Evolutionary conservation across 768 basidiomycete genomes (phyloP).

Genomic region (Lactarius sanguifluus): DNA sequence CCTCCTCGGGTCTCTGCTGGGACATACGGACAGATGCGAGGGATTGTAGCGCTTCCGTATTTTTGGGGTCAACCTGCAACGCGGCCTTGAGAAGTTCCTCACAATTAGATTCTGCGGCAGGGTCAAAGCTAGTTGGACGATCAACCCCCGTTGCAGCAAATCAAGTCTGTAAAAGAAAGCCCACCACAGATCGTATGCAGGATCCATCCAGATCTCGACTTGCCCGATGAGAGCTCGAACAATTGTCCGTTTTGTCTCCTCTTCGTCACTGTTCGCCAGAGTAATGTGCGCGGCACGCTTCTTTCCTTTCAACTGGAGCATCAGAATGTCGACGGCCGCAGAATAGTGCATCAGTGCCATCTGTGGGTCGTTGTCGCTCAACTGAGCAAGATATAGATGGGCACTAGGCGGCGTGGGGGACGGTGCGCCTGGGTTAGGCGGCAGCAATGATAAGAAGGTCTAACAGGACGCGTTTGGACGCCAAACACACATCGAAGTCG

Average conservation of each 20-base stretch:
- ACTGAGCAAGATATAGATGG: conserved; percentile 86
- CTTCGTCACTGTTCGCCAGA: conserved; percentile 47
- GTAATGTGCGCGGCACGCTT: conserved; percentile 47
- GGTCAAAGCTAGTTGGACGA: conserved; percentile 61
- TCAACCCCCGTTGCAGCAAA: conserved; percentile 6
- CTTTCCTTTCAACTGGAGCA: conserved; percentile 72
- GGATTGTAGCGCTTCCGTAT: conserved; percentile 75
- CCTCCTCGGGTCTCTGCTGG: conserved; percentile 81
- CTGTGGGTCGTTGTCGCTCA: conserved; percentile 74
- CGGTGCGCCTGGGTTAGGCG: conserved; percentile 60
- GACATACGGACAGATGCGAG: conserved; percentile 88
- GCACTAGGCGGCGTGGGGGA: conserved; percentile 68
- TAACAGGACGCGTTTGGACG: conserved; percentile 33
- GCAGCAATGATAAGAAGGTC: conserved; percentile 62
- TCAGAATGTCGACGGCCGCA: conserved; percentile 72
- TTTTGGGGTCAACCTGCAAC: conserved; percentile 67
- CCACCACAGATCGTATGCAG: conserved; percentile 82
- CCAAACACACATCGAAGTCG: not conserved
- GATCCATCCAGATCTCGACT: conserved; percentile 97
- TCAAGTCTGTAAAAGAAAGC: conserved; percentile 30
- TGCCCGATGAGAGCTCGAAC: conserved; percentile 82
- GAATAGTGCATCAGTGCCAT: conserved; percentile 74
- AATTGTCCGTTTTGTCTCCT: conserved; percentile 63
- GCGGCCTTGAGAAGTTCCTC: conserved; percentile 75
- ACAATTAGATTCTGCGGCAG: conserved; percentile 77